A percentile compares a stretch with the other conserved stretches of the same genome.
Conservation (phyloP, 306 rosid genomes). For the Acacia crassicarpa region DNA sequence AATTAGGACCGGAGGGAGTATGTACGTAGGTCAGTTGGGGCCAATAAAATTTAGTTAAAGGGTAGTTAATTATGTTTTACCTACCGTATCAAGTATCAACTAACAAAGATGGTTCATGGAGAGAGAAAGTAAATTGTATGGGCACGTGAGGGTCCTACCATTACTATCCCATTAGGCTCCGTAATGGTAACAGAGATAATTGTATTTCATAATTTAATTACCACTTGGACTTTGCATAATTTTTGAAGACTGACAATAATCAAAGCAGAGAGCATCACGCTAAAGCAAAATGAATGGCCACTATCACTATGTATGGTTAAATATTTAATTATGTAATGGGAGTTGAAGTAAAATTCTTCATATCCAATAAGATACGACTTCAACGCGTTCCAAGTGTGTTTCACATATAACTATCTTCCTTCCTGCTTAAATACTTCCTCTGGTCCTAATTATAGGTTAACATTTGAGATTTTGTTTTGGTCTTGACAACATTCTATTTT, state of each 20-base stretch:
- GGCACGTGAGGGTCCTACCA: not conserved
- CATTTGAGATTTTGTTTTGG: too few species aligned
- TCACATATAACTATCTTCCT: too few species aligned
- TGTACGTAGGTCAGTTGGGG: not conserved
- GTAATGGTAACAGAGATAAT: not conserved
- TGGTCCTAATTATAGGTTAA: too few species aligned
- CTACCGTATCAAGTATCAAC: constrained; percentile 19
- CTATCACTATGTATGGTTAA: not conserved
- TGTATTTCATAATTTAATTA: not conserved
- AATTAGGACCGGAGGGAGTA: too few species aligned
- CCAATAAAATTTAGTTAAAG: not conserved
- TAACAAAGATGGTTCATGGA: not conserved
- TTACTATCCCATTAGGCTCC: not conserved
- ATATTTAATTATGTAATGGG: not conserved
- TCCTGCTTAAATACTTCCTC: too few species aligned
- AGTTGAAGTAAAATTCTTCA: not conserved
- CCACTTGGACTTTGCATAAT: not conserved
- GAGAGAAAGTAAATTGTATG: not conserved
- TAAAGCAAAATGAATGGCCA: not conserved
- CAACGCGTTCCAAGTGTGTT: not conserved
- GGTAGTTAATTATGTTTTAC: constrained; percentile 41
- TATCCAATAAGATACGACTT: not conserved
- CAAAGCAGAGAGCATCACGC: not conserved
- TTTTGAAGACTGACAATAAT: not conserved
- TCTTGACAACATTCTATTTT: too few species aligned